Base-by-base conservation (phyloP, 202 grass and related monocot species). In the Panicum hallii region DNA sequence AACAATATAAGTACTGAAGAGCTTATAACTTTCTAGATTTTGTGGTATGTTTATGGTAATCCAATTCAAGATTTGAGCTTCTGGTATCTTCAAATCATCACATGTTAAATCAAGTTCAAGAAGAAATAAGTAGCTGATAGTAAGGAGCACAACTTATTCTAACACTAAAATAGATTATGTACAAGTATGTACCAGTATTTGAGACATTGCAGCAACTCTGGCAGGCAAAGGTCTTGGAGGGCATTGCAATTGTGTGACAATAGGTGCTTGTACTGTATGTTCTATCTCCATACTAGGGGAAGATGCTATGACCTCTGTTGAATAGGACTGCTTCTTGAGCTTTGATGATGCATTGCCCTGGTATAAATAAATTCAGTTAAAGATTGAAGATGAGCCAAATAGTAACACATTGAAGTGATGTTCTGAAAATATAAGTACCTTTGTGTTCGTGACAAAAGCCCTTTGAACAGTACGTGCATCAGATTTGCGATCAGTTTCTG, bases 381-480 rank as follows among this genome's bases (percentile, higher is more conserved):
- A 75, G 42, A 75, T 61, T 0, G 2, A 56, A 87, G n/a, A 76
- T 34, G 40, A 55, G 5, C 13, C 34, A 41, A 76, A 76, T 38
- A 80, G 36, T 28, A 79, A 54, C 14, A 28, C 42, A 53, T 11
- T 12, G 43, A 69, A 79, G 8, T 74, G 68, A 40, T 54, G 70
- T 42, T 42, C 72, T 54, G 3, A 55, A 85, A 77, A 77, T 17
- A 69, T 63, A 80, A 84, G 6, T 84, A 96, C 96, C 91, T 94
- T 94, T 30, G 70, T 78, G 68, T 52, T 90, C 38, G 88, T 71
- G 40, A 57, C 71, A 74, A 99, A 99, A 84, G 96, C 96, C 88
- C 86, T 93, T 93, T 99, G 93, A 88, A 99, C 96, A 73, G 88
- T 86, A 67, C 94, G 88, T 82, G 96, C 85, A 9, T 99, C 91